Conservation (phyloP, 306 rosid genomes). For the Inga leiocalycina region DNA sequence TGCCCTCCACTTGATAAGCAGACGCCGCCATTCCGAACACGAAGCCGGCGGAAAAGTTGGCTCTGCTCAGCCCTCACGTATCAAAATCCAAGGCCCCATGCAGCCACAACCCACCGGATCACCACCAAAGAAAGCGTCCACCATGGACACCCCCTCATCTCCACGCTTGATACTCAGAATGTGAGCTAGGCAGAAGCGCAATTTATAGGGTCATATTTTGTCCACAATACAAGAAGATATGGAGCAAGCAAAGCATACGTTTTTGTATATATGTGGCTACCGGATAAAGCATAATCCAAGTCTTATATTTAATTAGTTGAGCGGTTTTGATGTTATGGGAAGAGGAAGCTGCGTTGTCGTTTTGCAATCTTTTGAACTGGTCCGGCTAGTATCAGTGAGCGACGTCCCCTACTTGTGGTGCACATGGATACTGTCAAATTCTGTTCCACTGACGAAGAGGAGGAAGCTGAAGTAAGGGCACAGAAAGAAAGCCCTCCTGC, state of each 20-base stretch:
- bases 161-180: neutral
- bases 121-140: neutral
- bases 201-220: neutral
- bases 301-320: neutral
- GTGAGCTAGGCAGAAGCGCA: neutral
- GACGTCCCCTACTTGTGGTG: neutral
- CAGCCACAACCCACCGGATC: slow-evolving; percentile 27
- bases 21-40: slow-evolving; percentile 72
- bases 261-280: neutral
- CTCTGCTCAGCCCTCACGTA: slow-evolving; percentile 41
- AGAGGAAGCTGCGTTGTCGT: neutral
- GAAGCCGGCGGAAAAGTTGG: slow-evolving; percentile 44
- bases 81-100: slow-evolving; percentile 11
- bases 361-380: neutral
- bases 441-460: neutral
- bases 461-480: neutral
- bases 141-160: neutral
- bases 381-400: neutral
- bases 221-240: neutral
- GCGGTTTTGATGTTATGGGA: neutral
- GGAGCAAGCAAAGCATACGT: neutral
- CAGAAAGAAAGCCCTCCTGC: neutral
- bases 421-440: neutral
- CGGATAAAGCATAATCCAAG: neutral
- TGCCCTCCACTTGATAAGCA: slow-evolving; percentile 70